Evolutionary conservation across 148 eudicot genomes (phyloP).

Genomic region (Silene conica): DNA sequence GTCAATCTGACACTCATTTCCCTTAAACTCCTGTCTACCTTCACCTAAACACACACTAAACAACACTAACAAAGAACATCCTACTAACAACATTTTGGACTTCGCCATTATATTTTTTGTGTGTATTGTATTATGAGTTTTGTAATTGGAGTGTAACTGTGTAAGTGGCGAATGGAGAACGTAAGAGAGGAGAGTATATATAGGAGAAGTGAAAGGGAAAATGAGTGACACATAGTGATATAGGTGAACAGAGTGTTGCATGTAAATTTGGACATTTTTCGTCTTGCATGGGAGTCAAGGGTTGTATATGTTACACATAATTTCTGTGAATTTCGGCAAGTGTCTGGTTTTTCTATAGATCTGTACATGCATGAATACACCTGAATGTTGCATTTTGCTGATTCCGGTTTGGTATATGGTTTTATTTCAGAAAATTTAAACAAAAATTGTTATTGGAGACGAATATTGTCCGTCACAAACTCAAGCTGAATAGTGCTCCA

Average conservation of each 20-base stretch:
- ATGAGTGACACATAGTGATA: slow-evolving; percentile 33
- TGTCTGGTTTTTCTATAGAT: slow-evolving; percentile 20
- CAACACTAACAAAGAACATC: slow-evolving; percentile 31
- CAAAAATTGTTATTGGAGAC: too few species aligned
- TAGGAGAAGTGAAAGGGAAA: slow-evolving; percentile 18
- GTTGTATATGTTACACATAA: slow-evolving; percentile 37
- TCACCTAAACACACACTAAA: slow-evolving; percentile 31
- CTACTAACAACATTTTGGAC: slow-evolving; percentile 19
- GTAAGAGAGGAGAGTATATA: slow-evolving; percentile 30
- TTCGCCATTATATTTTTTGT: slow-evolving; percentile 46
- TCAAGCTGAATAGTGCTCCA: too few species aligned
- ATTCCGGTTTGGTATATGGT: too few species aligned
- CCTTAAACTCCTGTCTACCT: slow-evolving; percentile 25
- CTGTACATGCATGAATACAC: not conserved
- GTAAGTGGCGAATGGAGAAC: slow-evolving; percentile 34
- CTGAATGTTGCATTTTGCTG: too few species aligned
- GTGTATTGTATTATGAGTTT: not conserved
- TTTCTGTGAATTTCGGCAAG: slow-evolving; percentile 24
- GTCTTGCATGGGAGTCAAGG: slow-evolving; percentile 35
- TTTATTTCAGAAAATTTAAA: too few species aligned
- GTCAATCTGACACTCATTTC: slow-evolving; percentile 45
- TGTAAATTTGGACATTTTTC: slow-evolving; percentile 36
- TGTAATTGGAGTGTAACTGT: not conserved
- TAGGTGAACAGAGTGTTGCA: not conserved
- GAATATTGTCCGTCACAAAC: too few species aligned